Evolutionary conservation across 2,329 filamentous ascomycete genomes (phyloP).

Genomic region (Phaeosphaeria sp.): DNA sequence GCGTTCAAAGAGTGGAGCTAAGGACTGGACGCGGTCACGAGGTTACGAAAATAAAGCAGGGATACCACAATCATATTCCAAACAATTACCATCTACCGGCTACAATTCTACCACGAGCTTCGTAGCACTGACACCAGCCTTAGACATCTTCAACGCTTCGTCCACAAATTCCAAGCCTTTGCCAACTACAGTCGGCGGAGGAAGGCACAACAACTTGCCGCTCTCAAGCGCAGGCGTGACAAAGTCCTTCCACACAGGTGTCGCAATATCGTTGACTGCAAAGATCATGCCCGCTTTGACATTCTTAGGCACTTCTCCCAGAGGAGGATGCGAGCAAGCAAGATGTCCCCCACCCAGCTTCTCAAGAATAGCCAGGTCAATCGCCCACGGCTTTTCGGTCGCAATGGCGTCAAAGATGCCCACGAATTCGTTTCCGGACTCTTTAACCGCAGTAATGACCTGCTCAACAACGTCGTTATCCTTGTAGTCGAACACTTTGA

Average conservation of each 20-base stretch:
- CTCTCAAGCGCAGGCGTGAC: conserved; percentile 30
- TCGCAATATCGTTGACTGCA: conserved; percentile 30
- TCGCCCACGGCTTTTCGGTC: conserved; percentile 20
- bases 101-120: conserved; percentile 51
- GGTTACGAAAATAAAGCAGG: not conserved
- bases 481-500: conserved; percentile 36
- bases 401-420: conserved; percentile 51
- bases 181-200: conserved; percentile 32
- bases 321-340: conserved; percentile 46
- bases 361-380: conserved; percentile 33
- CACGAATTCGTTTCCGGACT: conserved; percentile 42
- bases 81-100: not conserved
- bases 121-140: conserved; percentile 46
- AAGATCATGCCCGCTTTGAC: conserved; percentile 43
- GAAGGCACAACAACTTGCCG: conserved; percentile 34
- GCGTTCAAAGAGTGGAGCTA: conserved; percentile 42
- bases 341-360: conserved; percentile 44
- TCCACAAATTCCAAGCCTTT: conserved; percentile 37
- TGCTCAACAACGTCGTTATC: conserved; percentile 41
- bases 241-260: conserved; percentile 33
- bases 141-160: conserved; percentile 28
- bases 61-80: not conserved
- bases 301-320: conserved; percentile 35
- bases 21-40: not conserved
- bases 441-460: conserved; percentile 45